Evolutionary conservation across 2,329 filamentous ascomycete genomes (phyloP), one percentile per base, ranked within the genome.

Genomic region (Exophiala dermatitidis): DNA sequence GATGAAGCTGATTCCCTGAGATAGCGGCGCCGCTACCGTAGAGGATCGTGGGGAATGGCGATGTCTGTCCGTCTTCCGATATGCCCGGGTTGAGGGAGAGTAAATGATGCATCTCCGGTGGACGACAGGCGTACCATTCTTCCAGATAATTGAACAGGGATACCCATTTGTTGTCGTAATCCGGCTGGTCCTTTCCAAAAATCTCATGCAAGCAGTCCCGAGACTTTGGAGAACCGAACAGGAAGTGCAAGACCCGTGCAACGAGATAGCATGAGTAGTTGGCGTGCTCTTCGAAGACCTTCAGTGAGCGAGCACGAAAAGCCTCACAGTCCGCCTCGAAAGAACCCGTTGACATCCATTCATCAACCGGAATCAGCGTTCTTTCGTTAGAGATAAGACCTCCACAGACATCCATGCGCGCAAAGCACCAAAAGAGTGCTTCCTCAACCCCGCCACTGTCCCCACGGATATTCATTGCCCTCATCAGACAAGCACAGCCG

Each of bases 371-470:
- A 5, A 41, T 41, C 38, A 41, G 10, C 6, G 38, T 41, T 28
- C 38, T 41, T 9, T 41, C 38, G 12, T 41, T 41, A 5, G 38
- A 41, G 10, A 41, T 41, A 4, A 41, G 38, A 3, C 38, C 38
- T 3, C 38, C 38, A 9, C 38, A 41, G 4, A 41, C 4, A 28
- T 41, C 78, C 76, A 80, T 81, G 38, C 78, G 69, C 0, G 75
- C 77, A 61, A 78, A 80, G 57, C 76, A 79, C 77, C 78, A 81
- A 56, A 81, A 81, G 0, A 80, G 68, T 0, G 77, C 77, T 58
- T 78, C 75, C 5, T 76, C 63, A 12, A 80, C 62, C 0, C 77
- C 78, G 2, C 75, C 73, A 4, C 71, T 69, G 2, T 77, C 71
- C 0, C 78, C 78, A 36, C 76, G 71, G 2, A 81, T 75, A 2